phyloP scores from a whole-genome alignment of 192 early-diverging fungal species.

The Cetraspora pellucida region DNA sequence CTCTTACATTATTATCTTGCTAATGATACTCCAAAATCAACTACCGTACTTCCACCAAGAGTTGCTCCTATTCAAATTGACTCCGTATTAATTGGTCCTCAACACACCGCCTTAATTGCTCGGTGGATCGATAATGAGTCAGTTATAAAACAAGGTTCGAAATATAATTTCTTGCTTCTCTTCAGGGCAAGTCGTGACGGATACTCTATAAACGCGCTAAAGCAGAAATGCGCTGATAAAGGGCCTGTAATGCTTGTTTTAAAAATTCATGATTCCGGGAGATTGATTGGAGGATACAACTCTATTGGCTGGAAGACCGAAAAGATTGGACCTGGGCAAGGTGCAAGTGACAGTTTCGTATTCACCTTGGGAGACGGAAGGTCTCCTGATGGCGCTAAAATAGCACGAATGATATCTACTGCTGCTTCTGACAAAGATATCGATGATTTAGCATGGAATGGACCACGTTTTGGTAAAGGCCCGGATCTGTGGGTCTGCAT shows the following conservation, averaged over 20 bases:
- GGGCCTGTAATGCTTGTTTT: neutral
- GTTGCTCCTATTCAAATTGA: constrained; percentile 4
- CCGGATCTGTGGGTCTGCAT: constrained; percentile 10
- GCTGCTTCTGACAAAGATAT: neutral
- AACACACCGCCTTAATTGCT: neutral
- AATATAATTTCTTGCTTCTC: constrained; percentile 2
- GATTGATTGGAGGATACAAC: constrained; percentile 20
- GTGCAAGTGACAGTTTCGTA: constrained; percentile 12
- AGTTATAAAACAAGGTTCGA: too few relatives aligned
- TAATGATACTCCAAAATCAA: neutral
- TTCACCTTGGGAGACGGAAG: constrained; percentile 17
- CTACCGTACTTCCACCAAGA: constrained; percentile 9
- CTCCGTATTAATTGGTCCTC: constrained; percentile 1
- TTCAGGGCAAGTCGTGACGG: constrained; percentile 12
- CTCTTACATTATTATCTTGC: constrained; percentile 3
- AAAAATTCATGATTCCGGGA: neutral
- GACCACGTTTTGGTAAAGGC: neutral
- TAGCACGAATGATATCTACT: neutral
- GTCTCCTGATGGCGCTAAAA: neutral
- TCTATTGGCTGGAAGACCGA: neutral
- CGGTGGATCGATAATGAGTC: constrained; percentile 1
- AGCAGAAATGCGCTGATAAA: neutral
- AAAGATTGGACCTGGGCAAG: neutral
- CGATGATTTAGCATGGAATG: neutral
- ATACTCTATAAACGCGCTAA: neutral